These are phyloP conservation scores for Colletotrichum neosansevieriae DNA, from an alignment of 2,329 filamentous ascomycete genomes.

Conservation along the genomic window DNA sequence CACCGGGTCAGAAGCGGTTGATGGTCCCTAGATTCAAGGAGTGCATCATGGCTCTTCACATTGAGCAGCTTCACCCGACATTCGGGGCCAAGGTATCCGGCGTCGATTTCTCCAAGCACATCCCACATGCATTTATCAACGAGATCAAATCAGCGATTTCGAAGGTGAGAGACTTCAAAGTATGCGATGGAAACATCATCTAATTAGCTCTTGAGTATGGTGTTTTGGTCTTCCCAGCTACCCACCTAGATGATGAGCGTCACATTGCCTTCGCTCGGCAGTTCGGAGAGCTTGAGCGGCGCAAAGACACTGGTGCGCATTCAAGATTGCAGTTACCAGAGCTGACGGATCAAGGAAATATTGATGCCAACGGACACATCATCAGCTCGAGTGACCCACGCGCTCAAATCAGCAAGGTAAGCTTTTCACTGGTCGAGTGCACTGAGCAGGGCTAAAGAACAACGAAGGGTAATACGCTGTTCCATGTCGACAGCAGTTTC, in stretches of 20 bases:
- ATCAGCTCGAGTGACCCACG: constrained; percentile 51
- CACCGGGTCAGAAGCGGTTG: too few relatives aligned
- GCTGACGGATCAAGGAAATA: constrained; percentile 68
- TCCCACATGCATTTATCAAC: constrained; percentile 4
- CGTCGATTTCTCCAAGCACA: constrained; percentile 27
- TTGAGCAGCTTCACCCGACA: constrained; percentile 47
- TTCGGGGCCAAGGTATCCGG: constrained; percentile 44
- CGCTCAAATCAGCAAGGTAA: constrained; percentile 54
- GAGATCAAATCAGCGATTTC: constrained; percentile 25
- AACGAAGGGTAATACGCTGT: constrained; percentile 59
- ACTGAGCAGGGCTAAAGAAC: neutral
- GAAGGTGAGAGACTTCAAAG: constrained; percentile 15
- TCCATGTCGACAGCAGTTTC: constrained; percentile 67
- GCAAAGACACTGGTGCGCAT: constrained; percentile 21
- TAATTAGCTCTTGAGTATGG: constrained; percentile 58
- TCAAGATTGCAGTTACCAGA: constrained; percentile 47
- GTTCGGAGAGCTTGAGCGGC: constrained; percentile 61
- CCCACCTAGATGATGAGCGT: constrained; percentile 60
- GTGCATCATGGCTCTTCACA: constrained; percentile 42
- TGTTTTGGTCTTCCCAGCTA: constrained; percentile 63
- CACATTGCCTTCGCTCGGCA: constrained; percentile 63
- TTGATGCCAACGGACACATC: constrained; percentile 55
- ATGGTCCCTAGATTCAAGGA: too few relatives aligned
- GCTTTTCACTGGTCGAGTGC: constrained; percentile 4
- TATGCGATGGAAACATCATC: neutral